Percentiles rank a stretch among this genome's conserved stretches.
phyloP scores from a whole-genome alignment of 345 rosid species.

The Salix caprea region DNA sequence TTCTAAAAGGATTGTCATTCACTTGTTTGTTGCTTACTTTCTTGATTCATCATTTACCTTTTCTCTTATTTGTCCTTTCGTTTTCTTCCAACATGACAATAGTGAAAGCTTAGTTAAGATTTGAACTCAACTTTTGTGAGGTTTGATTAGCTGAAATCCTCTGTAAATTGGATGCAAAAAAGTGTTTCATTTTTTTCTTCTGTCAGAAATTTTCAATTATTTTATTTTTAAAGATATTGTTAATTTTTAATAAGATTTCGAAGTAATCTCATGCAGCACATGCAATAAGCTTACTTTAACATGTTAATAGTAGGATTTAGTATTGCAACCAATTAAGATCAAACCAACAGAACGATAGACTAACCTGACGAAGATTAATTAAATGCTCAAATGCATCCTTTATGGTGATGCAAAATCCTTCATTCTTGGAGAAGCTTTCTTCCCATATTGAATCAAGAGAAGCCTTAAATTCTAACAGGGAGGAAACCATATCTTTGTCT shows the following conservation, averaged over 20 bases:
- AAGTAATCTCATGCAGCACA: neutral
- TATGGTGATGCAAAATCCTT: conserved; percentile 78
- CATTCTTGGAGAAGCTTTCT: conserved; percentile 87
- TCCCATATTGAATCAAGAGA: conserved; percentile 89
- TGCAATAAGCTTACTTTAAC: neutral
- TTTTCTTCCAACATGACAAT: neutral
- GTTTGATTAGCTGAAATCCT: neutral
- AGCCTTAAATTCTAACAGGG: conserved; percentile 83
- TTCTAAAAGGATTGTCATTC: neutral
- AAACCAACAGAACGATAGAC: conserved; percentile 6
- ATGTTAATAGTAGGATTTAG: too few relatives aligned
- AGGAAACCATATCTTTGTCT: conserved; percentile 92
- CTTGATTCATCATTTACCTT: neutral
- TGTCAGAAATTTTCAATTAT: neutral
- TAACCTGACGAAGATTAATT: conserved; percentile 94
- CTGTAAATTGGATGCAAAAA: neutral
- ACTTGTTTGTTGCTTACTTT: neutral
- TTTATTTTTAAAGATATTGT: neutral
- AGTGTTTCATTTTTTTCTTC: neutral
- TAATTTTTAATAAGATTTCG: neutral
- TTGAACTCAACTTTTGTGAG: neutral
- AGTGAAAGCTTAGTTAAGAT: neutral
- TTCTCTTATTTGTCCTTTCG: neutral
- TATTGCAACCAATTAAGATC: neutral
- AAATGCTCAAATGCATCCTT: conserved; percentile 94